Percentiles rank a stretch among this genome's conserved stretches.
phyloP scores from a whole-genome alignment of 2,329 filamentous ascomycete genomes.

The Aspergillus versicolor region DNA sequence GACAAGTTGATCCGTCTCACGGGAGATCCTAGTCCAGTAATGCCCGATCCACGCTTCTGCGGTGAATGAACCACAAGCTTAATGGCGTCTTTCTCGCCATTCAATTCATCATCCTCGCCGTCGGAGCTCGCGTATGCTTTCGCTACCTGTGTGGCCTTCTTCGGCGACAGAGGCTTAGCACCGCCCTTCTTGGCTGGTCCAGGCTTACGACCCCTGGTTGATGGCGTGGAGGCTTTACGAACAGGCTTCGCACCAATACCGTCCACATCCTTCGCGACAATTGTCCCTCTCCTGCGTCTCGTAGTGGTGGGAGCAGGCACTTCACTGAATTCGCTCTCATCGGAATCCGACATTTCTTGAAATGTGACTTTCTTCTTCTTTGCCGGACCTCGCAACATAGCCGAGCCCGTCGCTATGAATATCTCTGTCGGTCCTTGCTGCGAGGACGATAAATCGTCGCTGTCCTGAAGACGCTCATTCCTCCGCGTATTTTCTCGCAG shows the following conservation, averaged over 20 bases:
- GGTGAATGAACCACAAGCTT: slow-evolving; percentile 37
- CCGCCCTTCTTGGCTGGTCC: slow-evolving; percentile 31
- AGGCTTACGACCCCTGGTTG: slow-evolving; percentile 32
- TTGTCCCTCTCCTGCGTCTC: slow-evolving; percentile 24
- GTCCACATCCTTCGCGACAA: slow-evolving; percentile 26
- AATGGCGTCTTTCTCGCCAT: slow-evolving; percentile 33
- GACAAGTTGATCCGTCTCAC: slow-evolving; percentile 35
- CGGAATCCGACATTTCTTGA: slow-evolving; percentile 41
- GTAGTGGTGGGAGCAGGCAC: slow-evolving; percentile 20
- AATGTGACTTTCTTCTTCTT: slow-evolving; percentile 51
- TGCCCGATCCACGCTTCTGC: slow-evolving; percentile 27
- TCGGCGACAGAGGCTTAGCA: slow-evolving; percentile 46
- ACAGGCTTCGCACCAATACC: slow-evolving; percentile 48
- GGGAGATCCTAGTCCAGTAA: slow-evolving; percentile 33
- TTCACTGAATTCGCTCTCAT: slow-evolving; percentile 41
- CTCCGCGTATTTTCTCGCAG: slow-evolving; percentile 17
- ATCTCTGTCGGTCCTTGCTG: slow-evolving; percentile 23
- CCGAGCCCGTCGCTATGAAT: slow-evolving; percentile 29
- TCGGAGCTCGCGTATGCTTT: slow-evolving; percentile 42
- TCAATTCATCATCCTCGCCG: slow-evolving; percentile 46
- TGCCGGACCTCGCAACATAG: slow-evolving; percentile 29
- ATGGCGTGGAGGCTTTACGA: slow-evolving; percentile 38
- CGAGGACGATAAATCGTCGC: slow-evolving; percentile 11
- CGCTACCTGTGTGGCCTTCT: slow-evolving; percentile 49
- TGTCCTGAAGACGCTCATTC: slow-evolving; percentile 9